Evolutionary conservation across 1,284 basidiomycete species (phyloP).

Genomic region (Irpex lacteus): DNA sequence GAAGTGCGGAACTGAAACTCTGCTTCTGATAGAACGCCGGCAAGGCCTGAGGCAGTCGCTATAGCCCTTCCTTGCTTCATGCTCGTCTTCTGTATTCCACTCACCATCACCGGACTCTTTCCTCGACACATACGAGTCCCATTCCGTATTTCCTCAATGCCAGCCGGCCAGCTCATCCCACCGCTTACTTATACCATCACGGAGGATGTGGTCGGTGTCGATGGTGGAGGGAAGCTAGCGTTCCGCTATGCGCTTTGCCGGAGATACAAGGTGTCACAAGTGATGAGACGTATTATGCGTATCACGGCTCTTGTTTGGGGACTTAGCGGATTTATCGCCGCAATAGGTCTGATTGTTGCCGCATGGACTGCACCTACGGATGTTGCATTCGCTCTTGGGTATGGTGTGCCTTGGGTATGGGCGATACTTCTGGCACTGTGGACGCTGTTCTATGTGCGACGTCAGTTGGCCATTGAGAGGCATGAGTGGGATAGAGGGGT

Average conservation of each 20-base stretch:
- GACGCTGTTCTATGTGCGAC: constrained; percentile 20
- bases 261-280: constrained; percentile 27
- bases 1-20: constrained; percentile 12
- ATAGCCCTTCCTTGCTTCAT: constrained; percentile 31
- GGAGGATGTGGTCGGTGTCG: constrained; percentile 32
- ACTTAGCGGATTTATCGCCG: constrained; percentile 22
- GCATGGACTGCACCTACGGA: constrained; percentile 27
- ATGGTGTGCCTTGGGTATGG: constrained; percentile 32
- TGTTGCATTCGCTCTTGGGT: constrained; percentile 28
- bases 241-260: constrained; percentile 32
- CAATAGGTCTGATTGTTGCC: constrained; percentile 23
- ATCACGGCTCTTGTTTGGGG: constrained; percentile 27
- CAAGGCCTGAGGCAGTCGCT: constrained; percentile 24
- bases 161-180: constrained; percentile 25
- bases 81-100: constrained; percentile 28
- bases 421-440: constrained; percentile 19
- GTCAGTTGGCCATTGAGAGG: constrained; percentile 22
- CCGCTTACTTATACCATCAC: constrained; percentile 30
- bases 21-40: constrained; percentile 14
- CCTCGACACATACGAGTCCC: constrained; percentile 26
- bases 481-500: constrained; percentile 19
- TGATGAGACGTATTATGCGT: constrained; percentile 28
- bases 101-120: constrained; percentile 28
- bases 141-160: constrained; percentile 31
- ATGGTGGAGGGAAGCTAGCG: constrained; percentile 30